Evolutionary conservation across 2,329 filamentous ascomycete genomes (phyloP).

Genomic region (Pseudogymnoascus pannorum): DNA sequence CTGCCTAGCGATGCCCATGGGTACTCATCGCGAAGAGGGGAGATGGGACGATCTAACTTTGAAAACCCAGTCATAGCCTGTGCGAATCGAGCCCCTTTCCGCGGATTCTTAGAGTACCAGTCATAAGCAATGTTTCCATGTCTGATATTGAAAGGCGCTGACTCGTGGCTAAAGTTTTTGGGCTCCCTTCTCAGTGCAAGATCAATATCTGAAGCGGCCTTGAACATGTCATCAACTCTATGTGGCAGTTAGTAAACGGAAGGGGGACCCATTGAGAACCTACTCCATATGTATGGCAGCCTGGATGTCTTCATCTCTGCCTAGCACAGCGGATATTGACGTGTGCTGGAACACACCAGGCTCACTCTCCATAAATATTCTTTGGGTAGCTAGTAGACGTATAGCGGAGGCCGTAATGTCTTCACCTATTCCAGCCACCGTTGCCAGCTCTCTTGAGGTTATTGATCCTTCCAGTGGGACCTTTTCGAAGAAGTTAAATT

Average conservation of each 20-base stretch:
- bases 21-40: constrained; percentile 22
- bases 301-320: constrained; percentile 15
- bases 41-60: constrained; percentile 24
- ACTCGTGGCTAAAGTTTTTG: constrained; percentile 7
- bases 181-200: constrained; percentile 14
- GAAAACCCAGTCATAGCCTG: constrained; percentile 26
- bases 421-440: constrained; percentile 20
- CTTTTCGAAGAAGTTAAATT: constrained; percentile 16
- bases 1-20: constrained; percentile 22
- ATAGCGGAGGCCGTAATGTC: constrained; percentile 20
- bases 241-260: too few relatives aligned
- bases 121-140: constrained; percentile 23
- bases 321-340: constrained; percentile 14
- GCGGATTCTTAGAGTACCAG: constrained; percentile 25
- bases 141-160: constrained; percentile 22
- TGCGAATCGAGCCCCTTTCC: constrained; percentile 24
- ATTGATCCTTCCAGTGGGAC: constrained; percentile 14
- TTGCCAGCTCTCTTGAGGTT: constrained; percentile 16
- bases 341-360: constrained; percentile 18
- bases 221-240: constrained; percentile 25
- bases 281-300: constrained; percentile 17
- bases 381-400: constrained; percentile 21
- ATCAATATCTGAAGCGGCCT: constrained; percentile 22
- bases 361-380: constrained; percentile 21
- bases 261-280: too few relatives aligned